Evolutionary conservation across 495 filamentous ascomycete species (phyloP).

Genomic region (Xylaria longipes): DNA sequence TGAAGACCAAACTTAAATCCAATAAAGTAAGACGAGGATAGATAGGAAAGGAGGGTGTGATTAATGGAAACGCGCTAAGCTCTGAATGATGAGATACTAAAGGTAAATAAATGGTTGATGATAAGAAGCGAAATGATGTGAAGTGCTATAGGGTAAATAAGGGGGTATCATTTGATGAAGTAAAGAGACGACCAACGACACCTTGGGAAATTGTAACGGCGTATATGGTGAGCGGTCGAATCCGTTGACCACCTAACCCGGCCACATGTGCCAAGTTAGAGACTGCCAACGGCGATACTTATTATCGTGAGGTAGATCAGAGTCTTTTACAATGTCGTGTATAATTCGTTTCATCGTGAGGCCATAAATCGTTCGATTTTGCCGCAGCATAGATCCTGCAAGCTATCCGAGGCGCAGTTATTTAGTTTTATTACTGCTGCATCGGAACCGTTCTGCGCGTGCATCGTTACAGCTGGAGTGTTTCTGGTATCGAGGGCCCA

Average conservation of each 20-base stretch:
- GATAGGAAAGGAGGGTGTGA: background rate
- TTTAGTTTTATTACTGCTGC: background rate
- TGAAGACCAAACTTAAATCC: background rate
- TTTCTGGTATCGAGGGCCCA: conserved; percentile 11
- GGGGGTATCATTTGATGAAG: conserved; percentile 39
- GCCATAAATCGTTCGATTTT: conserved; percentile 23
- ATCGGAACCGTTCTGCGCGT: background rate
- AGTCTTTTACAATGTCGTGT: conserved; percentile 19
- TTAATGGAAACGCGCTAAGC: background rate
- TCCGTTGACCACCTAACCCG: conserved; percentile 5
- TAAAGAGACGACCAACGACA: conserved; percentile 3
- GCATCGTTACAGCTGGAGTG: conserved; percentile 1
- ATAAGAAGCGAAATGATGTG: conserved; percentile 23
- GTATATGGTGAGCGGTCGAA: conserved; percentile 4
- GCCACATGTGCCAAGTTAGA: background rate
- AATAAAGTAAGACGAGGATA: background rate
- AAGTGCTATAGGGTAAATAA: conserved; percentile 26
- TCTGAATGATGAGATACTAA: background rate
- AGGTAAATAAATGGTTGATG: background rate
- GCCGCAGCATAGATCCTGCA: conserved; percentile 14
- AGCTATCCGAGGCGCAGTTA: conserved; percentile 6
- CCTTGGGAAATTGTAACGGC: background rate
- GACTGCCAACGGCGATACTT: conserved; percentile 9
- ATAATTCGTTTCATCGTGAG: conserved; percentile 24
- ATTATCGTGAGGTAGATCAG: conserved; percentile 17